Evolutionary conservation across 192 early-diverging fungal genomes (phyloP), one percentile per base, ranked within the genome.

Genomic region (Coemansia sp.): DNA sequence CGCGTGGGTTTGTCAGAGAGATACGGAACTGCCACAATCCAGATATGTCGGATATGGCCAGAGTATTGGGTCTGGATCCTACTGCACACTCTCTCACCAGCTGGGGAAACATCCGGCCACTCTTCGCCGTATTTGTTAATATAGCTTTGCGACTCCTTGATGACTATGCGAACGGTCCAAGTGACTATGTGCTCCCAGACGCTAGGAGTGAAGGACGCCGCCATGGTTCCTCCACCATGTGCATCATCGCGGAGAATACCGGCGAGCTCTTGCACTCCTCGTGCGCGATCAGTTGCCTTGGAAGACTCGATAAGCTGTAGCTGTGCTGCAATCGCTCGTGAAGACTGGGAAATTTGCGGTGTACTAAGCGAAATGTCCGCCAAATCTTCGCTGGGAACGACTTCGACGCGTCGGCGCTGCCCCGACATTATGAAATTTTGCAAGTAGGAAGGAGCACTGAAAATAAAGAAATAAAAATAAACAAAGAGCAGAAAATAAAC

Each of bases 61-160:
- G 74, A 68, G 40, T 81, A 81, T 64, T 81, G 73, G 2, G 67
- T 73, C 58, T 76, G 79, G 57, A 81, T 76, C 37, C 68, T 67
- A 53, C 42, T 62, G 45, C 61, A 25, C 68, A 81, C 13, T 18
- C 68, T 59, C 12, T 73, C 70, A 13, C 43, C 67, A 2, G 67
- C 60, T 16, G 61, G 26, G 4, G 79, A 71, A 33, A 70, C 34
- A 4, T 70, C 52, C 16, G 74, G 74, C 70, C 67, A 65, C 23
- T 75, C 79, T 10, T 61, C 53, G 35, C 67, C 64, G 33, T 64
- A 59, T 35, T 63, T 66, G 74, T 81, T 81, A 35, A 76, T 56
- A 57, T 67, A 81, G 26, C 30, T 57, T 42, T 75, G 73, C 12
- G 73, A 58, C 46, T 76, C 79, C 31, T 76, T 72, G 51, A 71